Conservation (phyloP, 768 basidiomycete genomes). For the Pleurotus sapidus region DNA sequence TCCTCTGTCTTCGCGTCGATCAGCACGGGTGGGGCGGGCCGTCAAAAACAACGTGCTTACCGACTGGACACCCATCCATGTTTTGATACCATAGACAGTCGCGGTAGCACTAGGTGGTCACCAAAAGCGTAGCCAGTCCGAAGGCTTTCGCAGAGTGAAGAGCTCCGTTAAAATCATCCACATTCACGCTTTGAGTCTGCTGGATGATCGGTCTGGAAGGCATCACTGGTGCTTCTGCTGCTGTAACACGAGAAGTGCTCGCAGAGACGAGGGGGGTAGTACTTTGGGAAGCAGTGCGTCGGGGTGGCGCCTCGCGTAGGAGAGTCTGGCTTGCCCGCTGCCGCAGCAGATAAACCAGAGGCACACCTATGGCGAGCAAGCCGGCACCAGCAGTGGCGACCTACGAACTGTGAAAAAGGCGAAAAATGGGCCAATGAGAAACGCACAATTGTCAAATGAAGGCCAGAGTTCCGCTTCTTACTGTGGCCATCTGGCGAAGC, state of each 20-base stretch:
- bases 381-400: background rate
- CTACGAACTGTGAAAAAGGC: background rate
- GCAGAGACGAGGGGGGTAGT: background rate
- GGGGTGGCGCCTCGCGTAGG: background rate
- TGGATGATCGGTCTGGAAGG: too few species aligned
- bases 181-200: background rate
- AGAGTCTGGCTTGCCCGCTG: background rate
- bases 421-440: background rate
- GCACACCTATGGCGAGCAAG: background rate
- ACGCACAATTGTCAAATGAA: background rate
- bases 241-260: background rate
- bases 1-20: slow-evolving; percentile 43
- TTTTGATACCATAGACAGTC: slow-evolving; percentile 47
- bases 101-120: slow-evolving; percentile 43
- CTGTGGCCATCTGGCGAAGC: too few species aligned
- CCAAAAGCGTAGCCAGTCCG: slow-evolving; percentile 59
- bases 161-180: slow-evolving; percentile 44
- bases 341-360: slow-evolving; percentile 2
- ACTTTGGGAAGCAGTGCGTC: slow-evolving; percentile 6
- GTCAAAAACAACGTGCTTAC: slow-evolving; percentile 34
- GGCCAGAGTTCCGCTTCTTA: background rate
- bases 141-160: slow-evolving; percentile 63
- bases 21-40: background rate
- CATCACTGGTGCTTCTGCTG: background rate
- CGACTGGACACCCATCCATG: slow-evolving; percentile 49